A percentile compares a stretch with the other conserved stretches of the same genome.
Evolutionary conservation across 2,329 filamentous ascomycete species (phyloP).

Genomic region (Coniochaeta sp.): DNA sequence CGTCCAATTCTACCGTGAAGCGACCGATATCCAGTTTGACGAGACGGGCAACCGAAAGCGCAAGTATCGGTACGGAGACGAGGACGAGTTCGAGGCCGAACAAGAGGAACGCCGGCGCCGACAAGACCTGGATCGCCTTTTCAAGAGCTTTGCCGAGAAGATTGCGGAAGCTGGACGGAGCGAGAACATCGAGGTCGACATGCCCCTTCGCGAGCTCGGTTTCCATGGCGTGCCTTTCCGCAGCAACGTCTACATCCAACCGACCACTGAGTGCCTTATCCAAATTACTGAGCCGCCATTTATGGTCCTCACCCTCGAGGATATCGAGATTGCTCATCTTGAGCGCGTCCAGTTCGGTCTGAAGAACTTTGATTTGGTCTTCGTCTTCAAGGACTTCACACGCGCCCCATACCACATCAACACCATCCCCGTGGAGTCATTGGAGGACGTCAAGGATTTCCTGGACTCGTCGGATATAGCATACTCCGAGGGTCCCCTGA

Average conservation of each 20-base stretch:
- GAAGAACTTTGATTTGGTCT: slow-evolving; percentile 98
- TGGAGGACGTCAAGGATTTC: slow-evolving; percentile 97
- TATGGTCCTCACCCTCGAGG: slow-evolving; percentile 88
- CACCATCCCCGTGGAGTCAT: slow-evolving; percentile 90
- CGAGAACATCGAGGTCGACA: slow-evolving; percentile 87
- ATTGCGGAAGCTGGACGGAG: slow-evolving; percentile 92
- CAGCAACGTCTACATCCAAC: slow-evolving; percentile 91
- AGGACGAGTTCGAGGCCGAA: slow-evolving; percentile 97
- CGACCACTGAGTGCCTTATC: slow-evolving; percentile 92
- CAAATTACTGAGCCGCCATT: slow-evolving; percentile 97
- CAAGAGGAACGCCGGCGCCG: slow-evolving; percentile 90
- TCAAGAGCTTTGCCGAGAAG: slow-evolving; percentile 95
- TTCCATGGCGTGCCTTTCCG: slow-evolving; percentile 96
- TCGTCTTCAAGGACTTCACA: slow-evolving; percentile 96
- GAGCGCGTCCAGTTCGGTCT: slow-evolving; percentile 95
- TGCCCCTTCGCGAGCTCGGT: slow-evolving; percentile 91
- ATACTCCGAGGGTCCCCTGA: slow-evolving; percentile 88
- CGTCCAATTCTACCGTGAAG: slow-evolving; percentile 96
- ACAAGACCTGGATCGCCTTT: slow-evolving; percentile 88
- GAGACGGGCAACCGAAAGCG: slow-evolving; percentile 97
- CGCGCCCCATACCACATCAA: slow-evolving; percentile 91
- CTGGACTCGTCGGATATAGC: slow-evolving; percentile 93
- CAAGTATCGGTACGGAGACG: slow-evolving; percentile 95
- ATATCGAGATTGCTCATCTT: slow-evolving; percentile 92
- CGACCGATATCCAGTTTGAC: slow-evolving; percentile 97